phyloP scores from a whole-genome alignment of 192 early-diverging fungal species.

The Backusella luteola region DNA sequence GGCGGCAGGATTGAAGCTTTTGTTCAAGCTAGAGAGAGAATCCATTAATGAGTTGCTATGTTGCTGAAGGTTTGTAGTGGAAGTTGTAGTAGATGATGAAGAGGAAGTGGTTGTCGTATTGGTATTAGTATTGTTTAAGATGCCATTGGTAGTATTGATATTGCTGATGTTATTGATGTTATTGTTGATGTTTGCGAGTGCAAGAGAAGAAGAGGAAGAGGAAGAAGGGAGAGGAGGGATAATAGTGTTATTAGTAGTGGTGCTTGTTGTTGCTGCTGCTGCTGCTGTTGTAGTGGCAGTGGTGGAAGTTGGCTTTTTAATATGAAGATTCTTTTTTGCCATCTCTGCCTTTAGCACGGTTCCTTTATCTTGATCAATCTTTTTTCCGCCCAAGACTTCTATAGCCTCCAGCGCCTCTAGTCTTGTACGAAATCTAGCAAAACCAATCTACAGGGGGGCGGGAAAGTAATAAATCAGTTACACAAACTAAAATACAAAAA shows the following conservation, averaged over 20 bases:
- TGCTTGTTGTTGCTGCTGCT: slow-evolving; percentile 6
- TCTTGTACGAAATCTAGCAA: slow-evolving; percentile 94
- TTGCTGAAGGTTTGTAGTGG: background rate
- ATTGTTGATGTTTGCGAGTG: background rate
- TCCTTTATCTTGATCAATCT: slow-evolving; percentile 82
- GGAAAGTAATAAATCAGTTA: background rate
- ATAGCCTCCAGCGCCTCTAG: slow-evolving; percentile 90
- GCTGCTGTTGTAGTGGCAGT: background rate
- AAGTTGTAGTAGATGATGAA: background rate
- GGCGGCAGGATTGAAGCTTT: slow-evolving; percentile 1
- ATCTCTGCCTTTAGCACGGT: slow-evolving; percentile 94
- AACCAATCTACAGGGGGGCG: slow-evolving; percentile 81
- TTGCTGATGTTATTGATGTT: background rate
- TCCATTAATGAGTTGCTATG: slow-evolving; percentile 45
- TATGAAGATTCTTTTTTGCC: slow-evolving; percentile 98
- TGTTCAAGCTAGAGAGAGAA: background rate
- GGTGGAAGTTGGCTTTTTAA: slow-evolving; percentile 66
- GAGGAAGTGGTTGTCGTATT: background rate
- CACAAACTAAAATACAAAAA: slow-evolving; percentile 9
- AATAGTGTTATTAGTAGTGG: background rate
- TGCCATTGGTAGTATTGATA: background rate
- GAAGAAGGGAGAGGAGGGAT: slow-evolving; percentile 9
- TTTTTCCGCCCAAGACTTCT: slow-evolving; percentile 87
- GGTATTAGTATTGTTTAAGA: background rate
- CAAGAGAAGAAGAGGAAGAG: slow-evolving; percentile 15